Conservation (phyloP, 1,284 basidiomycete species). For the Puccinia polysora region DNA sequence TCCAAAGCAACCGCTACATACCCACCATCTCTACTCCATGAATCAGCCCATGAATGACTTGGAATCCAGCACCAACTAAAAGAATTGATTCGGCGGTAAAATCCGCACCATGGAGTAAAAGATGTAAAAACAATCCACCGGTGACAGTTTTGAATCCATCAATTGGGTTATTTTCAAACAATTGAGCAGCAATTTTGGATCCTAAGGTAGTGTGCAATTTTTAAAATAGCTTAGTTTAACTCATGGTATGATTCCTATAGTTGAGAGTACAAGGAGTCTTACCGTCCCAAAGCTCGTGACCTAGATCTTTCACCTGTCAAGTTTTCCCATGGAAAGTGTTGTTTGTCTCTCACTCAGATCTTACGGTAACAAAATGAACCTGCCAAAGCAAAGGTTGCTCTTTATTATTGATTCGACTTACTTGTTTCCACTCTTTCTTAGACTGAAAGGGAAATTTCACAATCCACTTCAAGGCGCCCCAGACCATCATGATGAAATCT, state of each 20-base stretch:
- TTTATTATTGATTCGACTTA: not conserved
- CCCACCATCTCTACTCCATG: slow-evolving; percentile 36
- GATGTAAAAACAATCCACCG: slow-evolving; percentile 36
- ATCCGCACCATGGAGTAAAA: slow-evolving; percentile 27
- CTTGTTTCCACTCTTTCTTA: slow-evolving; percentile 36
- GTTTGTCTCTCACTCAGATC: too few relatives aligned
- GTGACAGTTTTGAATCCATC: slow-evolving; percentile 39
- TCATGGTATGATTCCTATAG: not conserved
- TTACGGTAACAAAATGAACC: too few relatives aligned
- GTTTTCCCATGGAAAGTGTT: not conserved
- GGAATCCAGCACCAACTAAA: slow-evolving; percentile 36
- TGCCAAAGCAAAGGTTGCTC: too few relatives aligned
- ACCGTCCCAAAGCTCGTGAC: slow-evolving; percentile 39
- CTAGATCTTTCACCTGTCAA: slow-evolving; percentile 23
- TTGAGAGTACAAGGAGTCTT: not conserved
- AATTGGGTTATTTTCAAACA: slow-evolving; percentile 30
- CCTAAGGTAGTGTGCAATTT: too few relatives aligned
- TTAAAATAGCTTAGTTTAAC: slow-evolving; percentile 1
- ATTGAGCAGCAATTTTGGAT: too few relatives aligned
- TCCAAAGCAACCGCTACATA: slow-evolving; percentile 17
- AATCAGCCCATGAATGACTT: slow-evolving; percentile 38
- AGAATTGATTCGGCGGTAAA: slow-evolving; percentile 39
- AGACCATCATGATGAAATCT: slow-evolving; percentile 31
- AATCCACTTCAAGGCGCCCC: slow-evolving; percentile 41
- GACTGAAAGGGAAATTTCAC: slow-evolving; percentile 42